These are phyloP conservation scores for Sporothrix sp. DNA, from an alignment of 2,329 filamentous ascomycete genomes.

Conservation along the genomic window DNA sequence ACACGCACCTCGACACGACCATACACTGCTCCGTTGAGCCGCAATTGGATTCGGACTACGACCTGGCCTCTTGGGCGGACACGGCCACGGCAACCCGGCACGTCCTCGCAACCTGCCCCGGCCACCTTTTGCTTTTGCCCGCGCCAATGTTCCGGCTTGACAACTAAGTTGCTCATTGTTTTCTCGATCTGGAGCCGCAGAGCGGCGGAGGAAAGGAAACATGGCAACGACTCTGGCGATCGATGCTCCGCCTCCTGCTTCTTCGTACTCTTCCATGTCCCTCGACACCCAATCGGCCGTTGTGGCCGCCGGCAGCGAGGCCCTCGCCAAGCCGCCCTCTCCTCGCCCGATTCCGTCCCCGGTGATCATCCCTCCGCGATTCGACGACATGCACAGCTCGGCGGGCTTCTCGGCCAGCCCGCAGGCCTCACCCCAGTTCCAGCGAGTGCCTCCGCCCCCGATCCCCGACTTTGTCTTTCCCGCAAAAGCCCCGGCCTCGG, in stretches of 20 bases:
- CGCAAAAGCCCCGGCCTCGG: conserved; percentile 35
- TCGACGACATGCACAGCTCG: conserved; percentile 20
- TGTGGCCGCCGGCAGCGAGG: conserved; percentile 10
- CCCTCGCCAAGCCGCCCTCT: conserved; percentile 14
- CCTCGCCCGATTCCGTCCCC: conserved; percentile 20
- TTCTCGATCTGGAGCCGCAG: conserved; percentile 34
- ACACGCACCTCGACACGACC: not conserved
- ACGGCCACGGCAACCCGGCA: too few relatives aligned
- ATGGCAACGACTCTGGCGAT: conserved; percentile 26
- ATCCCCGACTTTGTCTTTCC: conserved; percentile 60
- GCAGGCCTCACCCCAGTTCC: conserved; percentile 25
- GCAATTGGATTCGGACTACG: too few relatives aligned
- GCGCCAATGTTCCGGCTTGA: conserved; percentile 30
- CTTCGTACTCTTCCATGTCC: not conserved
- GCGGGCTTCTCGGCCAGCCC: conserved; percentile 20
- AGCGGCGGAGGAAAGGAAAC: conserved; percentile 31
- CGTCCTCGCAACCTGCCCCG: too few relatives aligned
- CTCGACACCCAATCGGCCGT: not conserved
- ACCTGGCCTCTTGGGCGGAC: too few relatives aligned
- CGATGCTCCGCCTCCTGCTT: conserved; percentile 3
- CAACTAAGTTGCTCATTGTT: conserved; percentile 31
- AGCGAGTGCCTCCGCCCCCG: conserved; percentile 35
- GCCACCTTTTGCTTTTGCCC: too few relatives aligned
- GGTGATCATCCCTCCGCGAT: conserved; percentile 23
- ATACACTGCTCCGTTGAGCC: too few relatives aligned